Percentiles rank a stretch among this genome's conserved stretches.
These are phyloP conservation scores for Pyrenopolyporus hunteri DNA, from an alignment of 495 filamentous ascomycete genomes.

Conservation along the genomic window DNA sequence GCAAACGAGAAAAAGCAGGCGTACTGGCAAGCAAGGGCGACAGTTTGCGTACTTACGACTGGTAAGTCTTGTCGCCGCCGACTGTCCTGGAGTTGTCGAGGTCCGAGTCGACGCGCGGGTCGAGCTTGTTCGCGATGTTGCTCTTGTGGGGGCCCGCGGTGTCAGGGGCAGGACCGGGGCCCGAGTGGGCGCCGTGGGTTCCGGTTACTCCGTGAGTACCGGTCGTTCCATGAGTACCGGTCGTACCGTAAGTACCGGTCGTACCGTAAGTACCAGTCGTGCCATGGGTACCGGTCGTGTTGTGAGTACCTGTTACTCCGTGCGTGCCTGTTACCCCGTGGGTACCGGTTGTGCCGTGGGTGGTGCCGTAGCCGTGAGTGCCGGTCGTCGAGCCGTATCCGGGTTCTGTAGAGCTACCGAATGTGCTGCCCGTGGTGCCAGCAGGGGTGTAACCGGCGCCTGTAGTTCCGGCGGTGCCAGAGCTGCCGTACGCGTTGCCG, in stretches of 20 bases:
- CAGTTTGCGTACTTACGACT: constrained; percentile 49
- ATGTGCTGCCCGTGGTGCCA: constrained; percentile 5
- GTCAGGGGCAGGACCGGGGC: constrained; percentile 49
- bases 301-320: constrained; percentile 23
- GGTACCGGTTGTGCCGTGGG: constrained; percentile 21
- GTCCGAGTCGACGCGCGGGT: constrained; percentile 61
- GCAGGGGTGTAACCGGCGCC: constrained; percentile 8
- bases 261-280: constrained; percentile 33
- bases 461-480: constrained; percentile 39
- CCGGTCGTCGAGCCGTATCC: constrained; percentile 22
- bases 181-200: constrained; percentile 26
- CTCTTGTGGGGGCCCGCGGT: constrained; percentile 61
- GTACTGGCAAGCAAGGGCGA: neutral
- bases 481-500: constrained; percentile 8
- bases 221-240: constrained; percentile 10
- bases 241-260: constrained; percentile 37
- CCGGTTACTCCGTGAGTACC: constrained; percentile 2
- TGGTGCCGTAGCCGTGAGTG: constrained; percentile 10
- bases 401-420: constrained; percentile 1
- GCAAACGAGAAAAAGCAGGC: neutral
- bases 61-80: constrained; percentile 54
- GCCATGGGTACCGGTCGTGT: constrained; percentile 36
- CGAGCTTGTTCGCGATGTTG: constrained; percentile 59
- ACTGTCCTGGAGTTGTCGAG: constrained; percentile 53
- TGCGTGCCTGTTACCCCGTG: constrained; percentile 36